Percentiles rank a stretch among this genome's conserved stretches.
phyloP scores from a whole-genome alignment of 257 asterid genomes.

The Eucommia ulmoides region DNA sequence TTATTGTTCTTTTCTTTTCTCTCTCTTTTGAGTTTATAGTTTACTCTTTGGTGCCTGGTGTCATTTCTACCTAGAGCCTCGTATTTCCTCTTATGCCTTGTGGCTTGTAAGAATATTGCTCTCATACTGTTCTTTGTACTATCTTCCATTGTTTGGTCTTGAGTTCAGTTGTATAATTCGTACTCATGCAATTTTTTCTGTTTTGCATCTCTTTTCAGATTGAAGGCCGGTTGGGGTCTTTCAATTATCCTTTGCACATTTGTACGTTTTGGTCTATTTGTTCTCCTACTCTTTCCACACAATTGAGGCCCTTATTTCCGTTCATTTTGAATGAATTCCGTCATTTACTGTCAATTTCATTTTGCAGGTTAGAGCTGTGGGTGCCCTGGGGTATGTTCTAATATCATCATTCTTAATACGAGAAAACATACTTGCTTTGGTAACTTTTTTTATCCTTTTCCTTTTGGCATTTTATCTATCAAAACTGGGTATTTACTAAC shows the following conservation, averaged over 20 bases:
- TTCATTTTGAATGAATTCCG: slow-evolving; percentile 4
- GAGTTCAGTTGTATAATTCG: not conserved
- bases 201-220: no score
- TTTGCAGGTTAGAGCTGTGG: slow-evolving; percentile 77
- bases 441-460: slow-evolving; percentile 18
- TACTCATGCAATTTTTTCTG: slow-evolving; percentile 5
- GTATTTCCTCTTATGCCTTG: no score
- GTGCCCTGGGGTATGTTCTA: slow-evolving; percentile 71
- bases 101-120: no score
- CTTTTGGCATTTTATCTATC: no score
- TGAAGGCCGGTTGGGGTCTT: slow-evolving; percentile 56
- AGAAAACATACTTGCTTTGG: slow-evolving; percentile 88
- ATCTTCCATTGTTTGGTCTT: no score
- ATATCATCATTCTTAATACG: slow-evolving; percentile 74
- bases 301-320: slow-evolving; percentile 5
- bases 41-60: no score
- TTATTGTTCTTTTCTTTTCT: no score
- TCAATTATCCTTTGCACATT: slow-evolving; percentile 65
- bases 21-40: no score
- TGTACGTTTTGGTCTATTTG: slow-evolving; percentile 32
- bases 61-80: no score
- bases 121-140: no score
- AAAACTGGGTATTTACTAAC: no score
- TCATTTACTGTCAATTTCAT: slow-evolving; percentile 3
- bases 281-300: slow-evolving; percentile 10